Base-by-base conservation (phyloP, 495 filamentous ascomycete species). In the Tuber aestivum region DNA sequence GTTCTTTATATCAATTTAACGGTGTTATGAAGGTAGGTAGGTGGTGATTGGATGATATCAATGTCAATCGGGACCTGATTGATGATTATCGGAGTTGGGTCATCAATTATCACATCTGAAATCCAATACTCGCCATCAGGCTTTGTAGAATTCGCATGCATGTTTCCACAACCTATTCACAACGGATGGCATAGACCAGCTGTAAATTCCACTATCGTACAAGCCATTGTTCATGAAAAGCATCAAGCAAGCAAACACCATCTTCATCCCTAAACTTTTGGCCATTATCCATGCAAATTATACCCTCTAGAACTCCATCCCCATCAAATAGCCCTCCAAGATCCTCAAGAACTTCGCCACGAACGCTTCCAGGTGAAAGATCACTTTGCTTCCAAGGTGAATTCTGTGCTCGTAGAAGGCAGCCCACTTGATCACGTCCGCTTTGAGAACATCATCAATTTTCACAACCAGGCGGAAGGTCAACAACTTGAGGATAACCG, bases 261-360 rank as follows among this genome's bases (percentile, higher is more conserved):
- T 35, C 56, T 7, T 18, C 12, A 14, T 18, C 27, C 56, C 27
- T 35, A 32, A 65, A 27, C 23, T 10, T 56, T 27, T 56, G 48
- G 23, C 70, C 56, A 69, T 73, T 69, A n/a, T 35, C 56, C 27
- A 38, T 50, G 48, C 45, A 41, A 69, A 76, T 48, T 32, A 70
- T 69, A 12, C 27, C 72, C 44, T 74, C 76, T 85, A 91, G 74
- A 92, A 91, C 72, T 96, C 95, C 89, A 97, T 95, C 68, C 90
- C 93, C 93, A 97, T 97, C 48, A 95, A 84, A 83, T 93, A 93
- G 82, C 93, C 94, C 86, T 99, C 95, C 73, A 95, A 89, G 72
- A 99, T 91, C 78, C 95, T 89, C 94, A 99, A 97, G 83, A 97
- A 95, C 86, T 97, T 97, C 41, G 96, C 95, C 45, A 99, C 95